Conservation (phyloP, 2,329 filamentous ascomycete genomes). For the Nemania serpens region DNA sequence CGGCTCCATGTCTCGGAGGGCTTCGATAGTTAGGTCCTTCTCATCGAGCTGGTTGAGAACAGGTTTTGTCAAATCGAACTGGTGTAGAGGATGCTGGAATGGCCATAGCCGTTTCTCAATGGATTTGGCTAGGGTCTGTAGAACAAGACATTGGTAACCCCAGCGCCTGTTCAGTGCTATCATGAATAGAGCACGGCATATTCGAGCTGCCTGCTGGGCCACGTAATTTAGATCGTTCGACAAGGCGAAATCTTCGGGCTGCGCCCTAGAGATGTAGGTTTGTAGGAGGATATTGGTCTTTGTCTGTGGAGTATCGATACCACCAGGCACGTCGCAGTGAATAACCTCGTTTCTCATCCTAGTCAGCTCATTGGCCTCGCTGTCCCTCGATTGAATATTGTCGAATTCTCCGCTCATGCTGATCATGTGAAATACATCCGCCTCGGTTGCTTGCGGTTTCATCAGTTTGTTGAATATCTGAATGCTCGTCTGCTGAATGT, state of each 20-base stretch:
- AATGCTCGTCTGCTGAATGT: slow-evolving; percentile 90
- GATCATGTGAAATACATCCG: slow-evolving; percentile 94
- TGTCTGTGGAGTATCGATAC: slow-evolving; percentile 72
- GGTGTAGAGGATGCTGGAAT: slow-evolving; percentile 90
- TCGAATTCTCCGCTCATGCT: slow-evolving; percentile 98
- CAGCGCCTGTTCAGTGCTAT: slow-evolving; percentile 93
- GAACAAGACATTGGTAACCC: slow-evolving; percentile 92
- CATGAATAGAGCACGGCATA: slow-evolving; percentile 95
- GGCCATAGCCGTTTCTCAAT: slow-evolving; percentile 97
- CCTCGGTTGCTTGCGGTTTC: slow-evolving; percentile 82
- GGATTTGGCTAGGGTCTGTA: slow-evolving; percentile 91
- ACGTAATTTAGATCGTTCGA: slow-evolving; percentile 93
- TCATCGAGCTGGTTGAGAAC: slow-evolving; percentile 83
- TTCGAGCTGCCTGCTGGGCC: slow-evolving; percentile 91
- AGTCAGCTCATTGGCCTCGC: slow-evolving; percentile 83
- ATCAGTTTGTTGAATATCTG: slow-evolving; percentile 98
- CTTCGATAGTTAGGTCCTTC: slow-evolving; percentile 81
- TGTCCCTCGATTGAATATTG: slow-evolving; percentile 92
- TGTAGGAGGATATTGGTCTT: slow-evolving; percentile 97
- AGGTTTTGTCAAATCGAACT: slow-evolving; percentile 87
- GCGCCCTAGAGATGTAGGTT: slow-evolving; percentile 86
- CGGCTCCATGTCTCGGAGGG: slow-evolving; percentile 88
- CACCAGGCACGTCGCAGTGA: slow-evolving; percentile 79
- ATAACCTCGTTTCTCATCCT: slow-evolving; percentile 71
- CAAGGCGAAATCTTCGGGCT: slow-evolving; percentile 90